Base-by-base conservation (phyloP, 768 basidiomycete species). In the Suillus americanus region DNA sequence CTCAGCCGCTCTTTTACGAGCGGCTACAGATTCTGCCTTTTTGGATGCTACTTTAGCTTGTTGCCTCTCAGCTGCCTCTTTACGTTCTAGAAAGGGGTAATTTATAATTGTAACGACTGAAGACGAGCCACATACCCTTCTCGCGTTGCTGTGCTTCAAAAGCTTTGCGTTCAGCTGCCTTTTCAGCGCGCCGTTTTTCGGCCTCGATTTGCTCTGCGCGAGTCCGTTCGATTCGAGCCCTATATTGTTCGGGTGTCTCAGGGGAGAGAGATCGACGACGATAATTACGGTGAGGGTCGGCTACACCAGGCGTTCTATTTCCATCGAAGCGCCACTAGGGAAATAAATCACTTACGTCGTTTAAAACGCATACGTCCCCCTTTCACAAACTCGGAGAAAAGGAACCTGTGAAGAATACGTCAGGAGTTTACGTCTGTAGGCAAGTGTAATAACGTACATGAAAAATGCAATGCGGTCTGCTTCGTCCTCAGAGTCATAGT, bases 141-240 rank as follows among this genome's bases (percentile, higher is more conserved):
- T 86, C 84, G 60, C 83, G 86, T 72, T 80, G 79, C 66, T 72
- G 77, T 72, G 79, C 80, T 63, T 69, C 79, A 40, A 73, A 72
- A 4, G 79, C 82, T 71, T 83, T 87, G 23, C 84, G 82, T 4
- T 76, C 78, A 28, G 76, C 79, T 54, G 82, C 80, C 70, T 89
- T 84, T 64, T 75, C 74, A 61, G 79, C 78, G 18, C 86, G 79
- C 60, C 89, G 84, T 63, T 79, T 80, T 65, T 84, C 80, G 1
- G 86, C 88, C 28, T 74, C 82, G 63, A 81, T 73, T 70, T 85
- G 87, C 50, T 86, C 85, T 73, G 88, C 84, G 46, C 82, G 78
- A 38, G 68, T 72, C 54, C 78, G 78, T 54, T 80, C 82, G 18
- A 88, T 64, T 51, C 87, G 86, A 48, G 81, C 82, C 59, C 81